Evolutionary conservation across 2,329 filamentous ascomycete species (phyloP).

Genomic region (Xylaria digitata): DNA sequence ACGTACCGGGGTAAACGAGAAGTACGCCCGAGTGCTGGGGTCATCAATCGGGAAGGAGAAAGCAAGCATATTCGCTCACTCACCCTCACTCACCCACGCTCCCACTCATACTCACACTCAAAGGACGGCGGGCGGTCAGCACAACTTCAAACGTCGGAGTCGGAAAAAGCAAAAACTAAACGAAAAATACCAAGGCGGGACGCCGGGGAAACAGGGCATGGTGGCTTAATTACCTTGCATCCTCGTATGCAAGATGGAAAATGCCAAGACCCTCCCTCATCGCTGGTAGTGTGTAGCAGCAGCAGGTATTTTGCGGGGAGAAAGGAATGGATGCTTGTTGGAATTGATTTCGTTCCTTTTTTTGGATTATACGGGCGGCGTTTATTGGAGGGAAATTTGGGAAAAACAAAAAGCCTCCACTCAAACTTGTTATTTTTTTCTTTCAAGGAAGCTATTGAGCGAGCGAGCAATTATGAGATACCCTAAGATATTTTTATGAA

Average conservation of each 20-base stretch:
- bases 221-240: conserved; percentile 31
- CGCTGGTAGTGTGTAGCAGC: background rate
- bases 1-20: background rate
- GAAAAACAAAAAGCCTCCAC: conserved; percentile 2
- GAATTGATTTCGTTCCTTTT: background rate
- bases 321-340: background rate
- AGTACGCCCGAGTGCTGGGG: conserved; percentile 14
- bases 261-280: conserved; percentile 3
- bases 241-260: no score
- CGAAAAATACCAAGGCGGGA: conserved; percentile 2
- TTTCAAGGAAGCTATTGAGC: conserved; percentile 26
- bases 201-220: no score
- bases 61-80: background rate
- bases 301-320: conserved; percentile 6
- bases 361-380: background rate
- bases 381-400: conserved; percentile 10
- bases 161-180: background rate
- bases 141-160: background rate
- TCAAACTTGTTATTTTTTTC: conserved; percentile 3
- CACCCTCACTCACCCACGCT: no score
- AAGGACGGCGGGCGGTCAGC: no score
- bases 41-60: conserved; percentile 20
- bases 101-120: no score
- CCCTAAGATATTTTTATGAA: conserved; percentile 33
- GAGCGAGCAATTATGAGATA: conserved; percentile 39